Conservation (phyloP, 345 rosid genomes). For the Cardamine occulta region DNA sequence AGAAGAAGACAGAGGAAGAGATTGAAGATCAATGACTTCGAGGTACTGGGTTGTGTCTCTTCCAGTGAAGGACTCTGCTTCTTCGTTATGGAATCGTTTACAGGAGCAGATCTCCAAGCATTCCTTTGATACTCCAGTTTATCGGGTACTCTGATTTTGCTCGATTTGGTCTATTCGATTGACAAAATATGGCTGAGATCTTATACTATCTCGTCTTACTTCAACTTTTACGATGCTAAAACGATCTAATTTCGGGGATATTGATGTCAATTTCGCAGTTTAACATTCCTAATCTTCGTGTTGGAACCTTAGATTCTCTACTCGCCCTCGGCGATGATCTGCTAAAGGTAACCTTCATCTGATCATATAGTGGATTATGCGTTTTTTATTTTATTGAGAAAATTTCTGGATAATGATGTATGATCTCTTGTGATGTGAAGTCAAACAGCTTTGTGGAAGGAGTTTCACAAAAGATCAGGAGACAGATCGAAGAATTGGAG, state of each 20-base stretch:
- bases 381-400: slow-evolving; percentile 19
- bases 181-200: not conserved
- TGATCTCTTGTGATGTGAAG: slow-evolving; percentile 51
- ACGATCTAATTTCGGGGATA: not conserved
- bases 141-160: slow-evolving; percentile 62
- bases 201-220: not conserved
- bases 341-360: slow-evolving; percentile 58
- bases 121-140: slow-evolving; percentile 96
- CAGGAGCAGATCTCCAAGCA: slow-evolving; percentile 92
- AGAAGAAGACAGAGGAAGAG: slow-evolving; percentile 28
- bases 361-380: not conserved
- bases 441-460: slow-evolving; percentile 92
- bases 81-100: slow-evolving; percentile 72
- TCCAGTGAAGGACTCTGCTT: slow-evolving; percentile 79
- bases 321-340: slow-evolving; percentile 97
- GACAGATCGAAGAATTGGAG: slow-evolving; percentile 98
- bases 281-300: slow-evolving; percentile 94
- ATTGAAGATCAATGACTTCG: slow-evolving; percentile 61
- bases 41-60: slow-evolving; percentile 96
- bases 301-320: slow-evolving; percentile 96
- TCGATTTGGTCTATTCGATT: slow-evolving; percentile 10
- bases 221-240: not conserved
- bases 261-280: slow-evolving; percentile 57
- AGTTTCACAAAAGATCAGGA: slow-evolving; percentile 91
- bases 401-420: slow-evolving; percentile 4